Evolutionary conservation across 441 rosid genomes (phyloP), one percentile per base, ranked within the genome.

Genomic region (Erysimum pusillum): DNA sequence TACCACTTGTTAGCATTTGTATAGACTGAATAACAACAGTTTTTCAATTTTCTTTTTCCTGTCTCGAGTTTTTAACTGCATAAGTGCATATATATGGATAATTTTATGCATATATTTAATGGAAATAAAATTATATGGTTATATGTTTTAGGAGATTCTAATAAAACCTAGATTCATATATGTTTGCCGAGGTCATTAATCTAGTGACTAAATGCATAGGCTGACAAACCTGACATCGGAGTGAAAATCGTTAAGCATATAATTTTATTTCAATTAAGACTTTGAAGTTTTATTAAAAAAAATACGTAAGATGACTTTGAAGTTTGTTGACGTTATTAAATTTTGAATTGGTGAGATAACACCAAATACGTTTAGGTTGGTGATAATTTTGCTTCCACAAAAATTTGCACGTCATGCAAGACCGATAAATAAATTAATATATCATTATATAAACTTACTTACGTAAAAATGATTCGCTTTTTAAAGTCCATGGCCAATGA

Each of bases 1-100:
- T 42, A 60, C 52, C 60, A 48, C 11, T 65, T 58, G 56, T 64
- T 48, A 14, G 35, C 39, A 15, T 39, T 48, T 49, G 18, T 31
- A 28, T 46, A 49, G 32, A 56, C 22, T 36, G 28, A 25, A 25
- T 25, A 25, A 54, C 45, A 63, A 9, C 38, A 57, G 1, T 15
- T 31, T 28, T 54, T 20, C 15, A 2, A 2, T n/a, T 6, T 39
- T 52, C 2, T 41, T 51, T 18, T 52, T 11, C 8, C 3, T 28
- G 17, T 38, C 10, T 44, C 17, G 39, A 5, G 4, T 42, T 57
- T 18, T 11, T 17, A 28, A 31, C 66, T 22, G 51, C 18, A 48
- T 56, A 45, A n/a, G n/a, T n/a, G n/a, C n/a, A n/a, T n/a, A n/a
- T 49, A 34, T 54, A 44, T 54, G 0, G 1, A 31, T 31, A 63